A percentile compares a stretch with the other conserved stretches of the same genome.
Evolutionary conservation across 2,329 filamentous ascomycete genomes (phyloP).

Genomic region (Phialophora verrucosa): DNA sequence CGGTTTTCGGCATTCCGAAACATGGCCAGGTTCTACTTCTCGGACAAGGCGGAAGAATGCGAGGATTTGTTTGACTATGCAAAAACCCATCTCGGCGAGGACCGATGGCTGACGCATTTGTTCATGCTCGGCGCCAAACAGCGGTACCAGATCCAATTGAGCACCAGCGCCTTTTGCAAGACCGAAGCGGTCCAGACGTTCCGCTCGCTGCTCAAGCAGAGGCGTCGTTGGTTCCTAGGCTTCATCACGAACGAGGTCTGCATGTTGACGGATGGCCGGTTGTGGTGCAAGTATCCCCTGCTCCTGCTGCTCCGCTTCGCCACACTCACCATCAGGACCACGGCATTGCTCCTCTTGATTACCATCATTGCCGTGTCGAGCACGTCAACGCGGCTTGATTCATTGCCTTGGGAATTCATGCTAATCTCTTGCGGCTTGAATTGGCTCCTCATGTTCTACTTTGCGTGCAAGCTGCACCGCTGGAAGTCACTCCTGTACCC

Average conservation of each 20-base stretch:
- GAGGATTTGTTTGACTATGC: constrained; percentile 96
- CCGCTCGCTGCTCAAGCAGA: constrained; percentile 84
- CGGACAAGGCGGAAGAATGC: constrained; percentile 92
- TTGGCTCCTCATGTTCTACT: constrained; percentile 95
- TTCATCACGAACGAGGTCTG: constrained; percentile 98
- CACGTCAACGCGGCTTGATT: constrained; percentile 75
- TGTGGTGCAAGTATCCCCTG: constrained; percentile 90
- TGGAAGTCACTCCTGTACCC: constrained; percentile 97
- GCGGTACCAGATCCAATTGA: constrained; percentile 95
- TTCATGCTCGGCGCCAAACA: constrained; percentile 98
- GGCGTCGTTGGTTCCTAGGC: constrained; percentile 92
- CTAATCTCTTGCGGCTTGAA: constrained; percentile 90
- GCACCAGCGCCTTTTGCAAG: constrained; percentile 96
- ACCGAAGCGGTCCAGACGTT: constrained; percentile 95
- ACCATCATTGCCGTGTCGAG: constrained; percentile 85
- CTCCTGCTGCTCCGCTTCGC: constrained; percentile 86
- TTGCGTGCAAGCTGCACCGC: constrained; percentile 81
- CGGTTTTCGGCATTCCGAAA: constrained; percentile 94
- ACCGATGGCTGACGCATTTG: constrained; percentile 94
- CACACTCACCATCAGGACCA: constrained; percentile 96
- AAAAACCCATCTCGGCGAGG: constrained; percentile 93
- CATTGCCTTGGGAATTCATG: constrained; percentile 91
- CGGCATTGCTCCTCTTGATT: constrained; percentile 90
- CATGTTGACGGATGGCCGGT: constrained; percentile 91
- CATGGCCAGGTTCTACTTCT: constrained; percentile 99